Conservation (phyloP, 345 rosid genomes). For the Eucalyptus pumila region DNA sequence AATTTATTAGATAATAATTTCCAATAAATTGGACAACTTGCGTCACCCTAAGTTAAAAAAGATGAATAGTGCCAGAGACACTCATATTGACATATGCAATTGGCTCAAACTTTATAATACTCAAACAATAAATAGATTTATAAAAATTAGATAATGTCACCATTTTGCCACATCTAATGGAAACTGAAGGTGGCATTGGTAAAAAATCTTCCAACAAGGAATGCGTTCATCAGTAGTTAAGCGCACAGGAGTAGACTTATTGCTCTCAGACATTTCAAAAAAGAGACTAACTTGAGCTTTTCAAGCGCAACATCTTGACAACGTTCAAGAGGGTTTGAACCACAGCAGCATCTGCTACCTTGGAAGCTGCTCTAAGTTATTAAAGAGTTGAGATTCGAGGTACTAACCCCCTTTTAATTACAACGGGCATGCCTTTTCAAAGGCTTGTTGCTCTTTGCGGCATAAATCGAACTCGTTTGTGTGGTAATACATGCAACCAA, state of each 20-base stretch:
- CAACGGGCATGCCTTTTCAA: slow-evolving; percentile 88
- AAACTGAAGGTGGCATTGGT: not conserved
- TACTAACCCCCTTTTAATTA: slow-evolving; percentile 21
- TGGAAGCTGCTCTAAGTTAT: slow-evolving; percentile 29
- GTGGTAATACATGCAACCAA: slow-evolving; percentile 91
- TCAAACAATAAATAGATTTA: not conserved
- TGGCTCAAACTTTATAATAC: not conserved
- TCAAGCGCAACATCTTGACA: not conserved
- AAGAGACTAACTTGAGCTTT: not conserved
- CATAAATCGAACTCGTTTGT: slow-evolving; percentile 95
- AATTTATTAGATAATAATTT: not conserved
- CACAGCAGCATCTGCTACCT: not conserved
- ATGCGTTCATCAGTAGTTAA: not conserved
- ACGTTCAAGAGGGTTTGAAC: not conserved
- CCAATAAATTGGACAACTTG: not conserved
- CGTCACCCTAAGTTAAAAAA: not conserved
- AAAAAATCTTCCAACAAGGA: not conserved
- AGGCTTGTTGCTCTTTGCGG: slow-evolving; percentile 93
- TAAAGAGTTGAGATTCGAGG: not conserved
- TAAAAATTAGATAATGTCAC: not conserved
- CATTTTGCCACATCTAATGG: not conserved
- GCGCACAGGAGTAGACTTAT: not conserved
- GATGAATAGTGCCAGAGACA: not conserved
- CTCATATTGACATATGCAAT: not conserved
- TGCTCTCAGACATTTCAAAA: not conserved